Conservation (phyloP, 2,329 filamentous ascomycete species). For the Drechmeria coniospora region DNA sequence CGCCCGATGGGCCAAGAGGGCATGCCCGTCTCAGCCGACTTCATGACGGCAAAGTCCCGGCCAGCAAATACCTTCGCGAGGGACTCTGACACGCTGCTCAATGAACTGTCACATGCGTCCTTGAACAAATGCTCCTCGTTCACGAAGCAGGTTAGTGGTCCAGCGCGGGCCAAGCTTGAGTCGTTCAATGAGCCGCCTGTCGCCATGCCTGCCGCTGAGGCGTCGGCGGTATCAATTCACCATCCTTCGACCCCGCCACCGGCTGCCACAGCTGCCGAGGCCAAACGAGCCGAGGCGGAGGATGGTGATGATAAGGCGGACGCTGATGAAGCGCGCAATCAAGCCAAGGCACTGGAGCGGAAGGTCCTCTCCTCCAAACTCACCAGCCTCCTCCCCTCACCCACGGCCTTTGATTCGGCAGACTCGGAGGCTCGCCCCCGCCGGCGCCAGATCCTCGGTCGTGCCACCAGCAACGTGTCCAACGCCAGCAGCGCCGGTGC, state of each 20-base stretch:
- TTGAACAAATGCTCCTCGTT: slow-evolving; percentile 26
- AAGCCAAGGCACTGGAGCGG: slow-evolving; percentile 20
- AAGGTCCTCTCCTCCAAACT: slow-evolving; percentile 26
- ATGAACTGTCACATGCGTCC: slow-evolving; percentile 23
- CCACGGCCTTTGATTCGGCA: slow-evolving; percentile 2
- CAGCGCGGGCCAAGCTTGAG: slow-evolving; percentile 11
- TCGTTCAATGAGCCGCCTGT: too few species aligned
- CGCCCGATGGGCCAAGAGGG: slow-evolving; percentile 6
- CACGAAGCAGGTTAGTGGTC: slow-evolving; percentile 9
- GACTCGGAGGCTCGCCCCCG: slow-evolving; percentile 11
- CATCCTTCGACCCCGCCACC: slow-evolving; percentile 5
- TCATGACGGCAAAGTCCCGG: slow-evolving; percentile 26
- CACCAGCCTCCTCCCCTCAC: slow-evolving; percentile 24
- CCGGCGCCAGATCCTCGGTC: slow-evolving; percentile 38
- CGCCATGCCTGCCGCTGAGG: too few species aligned
- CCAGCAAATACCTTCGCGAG: slow-evolving; percentile 12
- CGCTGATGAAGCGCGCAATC: slow-evolving; percentile 9
- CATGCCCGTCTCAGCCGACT: slow-evolving; percentile 19
- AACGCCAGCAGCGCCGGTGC: slow-evolving; percentile 28
- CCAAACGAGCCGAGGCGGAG: slow-evolving; percentile 4
- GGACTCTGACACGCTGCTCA: slow-evolving; percentile 19
- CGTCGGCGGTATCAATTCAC: slow-evolving; percentile 1
- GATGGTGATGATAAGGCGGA: slow-evolving; percentile 4
- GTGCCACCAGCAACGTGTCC: slow-evolving; percentile 42
- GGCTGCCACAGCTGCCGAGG: slow-evolving; percentile 1